Evolutionary conservation across 768 basidiomycete genomes (phyloP), one percentile per base, ranked within the genome.

Genomic region (Suillus lakei): DNA sequence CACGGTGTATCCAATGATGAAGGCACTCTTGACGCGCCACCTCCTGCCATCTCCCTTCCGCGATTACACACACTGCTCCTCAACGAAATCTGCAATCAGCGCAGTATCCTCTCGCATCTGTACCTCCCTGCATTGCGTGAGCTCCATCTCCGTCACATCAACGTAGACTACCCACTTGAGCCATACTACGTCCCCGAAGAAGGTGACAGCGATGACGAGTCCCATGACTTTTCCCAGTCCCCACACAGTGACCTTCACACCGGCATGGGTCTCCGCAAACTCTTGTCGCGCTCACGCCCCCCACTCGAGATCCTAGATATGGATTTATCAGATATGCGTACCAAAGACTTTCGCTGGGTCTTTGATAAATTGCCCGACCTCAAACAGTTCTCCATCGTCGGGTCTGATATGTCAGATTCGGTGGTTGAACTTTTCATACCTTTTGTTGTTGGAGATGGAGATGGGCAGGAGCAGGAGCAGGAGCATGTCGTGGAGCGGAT

Each of bases 251-350:
- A 93, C 74, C 88, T 84, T 56, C 89, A 89, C 26, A 93, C 90
- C 3, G 92, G 92, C 26, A 91, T 92, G 90, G 92, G 92, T 13
- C 77, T 93, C 26, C 87, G 92, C 34, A 82, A 79, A 53, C 83
- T 93, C 62, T 82, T 92, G 38, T 71, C 77, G 10, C 85, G 89
- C 12, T 88, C 83, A 64, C 79, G 78, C 58, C 92, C 92, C 3
- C 89, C 89, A 16, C 77, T 93, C 46, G 81, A 82, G 56, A 75
- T 87, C 38, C 84, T 93, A 28, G 85, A 89, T 72, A 93, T 93
- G 91, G 88, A 93, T 70, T 90, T 88, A 69, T 88, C 89, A 61
- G 92, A 93, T 77, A 88, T 92, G 86, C 88, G 91, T 53, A 93
- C 91, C 38, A 93, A 92, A 77, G 92, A 93, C 72, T 93, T 93